phyloP scores from a whole-genome alignment of 202 grass and related monocot species.

The Bolboschoenoplectus hybrid region DNA sequence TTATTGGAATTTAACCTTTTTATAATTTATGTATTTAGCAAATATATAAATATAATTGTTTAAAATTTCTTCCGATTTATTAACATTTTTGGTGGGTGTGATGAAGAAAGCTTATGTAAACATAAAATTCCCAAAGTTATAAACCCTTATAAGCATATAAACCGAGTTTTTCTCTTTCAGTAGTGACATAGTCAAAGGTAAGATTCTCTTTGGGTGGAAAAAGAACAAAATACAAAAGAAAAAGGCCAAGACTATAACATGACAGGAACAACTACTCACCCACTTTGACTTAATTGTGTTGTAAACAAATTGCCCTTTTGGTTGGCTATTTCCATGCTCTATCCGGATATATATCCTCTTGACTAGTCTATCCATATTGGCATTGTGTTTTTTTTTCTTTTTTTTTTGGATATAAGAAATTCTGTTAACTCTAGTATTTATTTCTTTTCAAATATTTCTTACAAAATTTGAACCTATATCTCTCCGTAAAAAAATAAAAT shows the following conservation, averaged over 20 bases:
- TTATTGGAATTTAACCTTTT: not conserved
- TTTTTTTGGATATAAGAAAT: too few species aligned
- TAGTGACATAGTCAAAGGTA: conserved; percentile 24
- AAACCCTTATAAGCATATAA: not conserved
- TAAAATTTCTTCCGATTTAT: not conserved
- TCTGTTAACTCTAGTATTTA: too few species aligned
- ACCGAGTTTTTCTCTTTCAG: not conserved
- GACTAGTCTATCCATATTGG: not conserved
- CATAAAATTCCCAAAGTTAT: too few species aligned
- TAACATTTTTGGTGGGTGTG: not conserved
- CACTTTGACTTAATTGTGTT: not conserved
- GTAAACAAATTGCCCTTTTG: not conserved
- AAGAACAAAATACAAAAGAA: not conserved
- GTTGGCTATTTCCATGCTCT: not conserved
- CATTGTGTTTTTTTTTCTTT: not conserved
- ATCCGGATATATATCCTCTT: not conserved
- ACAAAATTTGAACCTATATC: too few species aligned
- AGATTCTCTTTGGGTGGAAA: not conserved
- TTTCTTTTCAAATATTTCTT: too few species aligned
- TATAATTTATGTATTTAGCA: not conserved
- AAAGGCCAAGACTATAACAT: not conserved
- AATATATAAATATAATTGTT: not conserved
- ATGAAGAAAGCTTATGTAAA: not conserved
- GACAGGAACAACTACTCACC: not conserved
- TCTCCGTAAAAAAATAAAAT: too few species aligned